These are phyloP conservation scores for Acephala macrosclerotiorum DNA, from an alignment of 2,329 filamentous ascomycete genomes.

Conservation along the genomic window DNA sequence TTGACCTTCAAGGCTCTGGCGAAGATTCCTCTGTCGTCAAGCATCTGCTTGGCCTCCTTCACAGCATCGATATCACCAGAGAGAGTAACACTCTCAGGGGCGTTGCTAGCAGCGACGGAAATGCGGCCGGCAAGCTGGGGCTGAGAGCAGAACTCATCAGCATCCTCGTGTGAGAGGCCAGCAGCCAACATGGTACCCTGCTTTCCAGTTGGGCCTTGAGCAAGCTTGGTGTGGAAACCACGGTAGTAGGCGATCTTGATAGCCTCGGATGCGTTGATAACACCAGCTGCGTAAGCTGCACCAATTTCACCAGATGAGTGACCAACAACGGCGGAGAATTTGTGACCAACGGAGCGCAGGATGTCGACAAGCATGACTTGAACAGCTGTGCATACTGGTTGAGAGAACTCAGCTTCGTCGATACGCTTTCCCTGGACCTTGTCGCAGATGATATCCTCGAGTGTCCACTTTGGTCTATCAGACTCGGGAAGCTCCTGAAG, in stretches of 20 bases:
- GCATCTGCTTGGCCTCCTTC: slow-evolving; percentile 24
- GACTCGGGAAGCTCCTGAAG: slow-evolving; percentile 36
- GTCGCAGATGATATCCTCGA: slow-evolving; percentile 32
- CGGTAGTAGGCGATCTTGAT: slow-evolving; percentile 55
- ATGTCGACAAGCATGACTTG: slow-evolving; percentile 55
- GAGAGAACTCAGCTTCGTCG: slow-evolving; percentile 41
- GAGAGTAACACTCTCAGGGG: slow-evolving; percentile 38
- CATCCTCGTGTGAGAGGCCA: slow-evolving; percentile 41
- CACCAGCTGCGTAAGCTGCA: slow-evolving; percentile 53
- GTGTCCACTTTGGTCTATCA: slow-evolving; percentile 29
- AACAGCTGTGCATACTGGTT: slow-evolving; percentile 55
- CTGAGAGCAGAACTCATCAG: slow-evolving; percentile 23
- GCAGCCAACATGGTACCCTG: slow-evolving; percentile 58
- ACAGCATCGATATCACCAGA: slow-evolving; percentile 39
- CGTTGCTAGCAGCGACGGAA: slow-evolving; percentile 45
- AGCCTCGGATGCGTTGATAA: slow-evolving; percentile 44
- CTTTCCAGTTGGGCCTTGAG: slow-evolving; percentile 21
- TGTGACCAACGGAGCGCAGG: slow-evolving; percentile 50
- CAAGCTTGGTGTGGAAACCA: slow-evolving; percentile 43
- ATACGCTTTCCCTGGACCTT: slow-evolving; percentile 29
- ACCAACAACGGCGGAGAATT: slow-evolving; percentile 49
- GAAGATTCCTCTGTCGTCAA: slow-evolving; percentile 34
- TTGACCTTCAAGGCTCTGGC: slow-evolving; percentile 33
- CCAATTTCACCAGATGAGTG: slow-evolving; percentile 58
- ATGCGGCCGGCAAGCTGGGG: slow-evolving; percentile 29